These are phyloP conservation scores for Suhomyces sp. DNA, from an alignment of 805 yeast species.

Conservation along the genomic window DNA sequence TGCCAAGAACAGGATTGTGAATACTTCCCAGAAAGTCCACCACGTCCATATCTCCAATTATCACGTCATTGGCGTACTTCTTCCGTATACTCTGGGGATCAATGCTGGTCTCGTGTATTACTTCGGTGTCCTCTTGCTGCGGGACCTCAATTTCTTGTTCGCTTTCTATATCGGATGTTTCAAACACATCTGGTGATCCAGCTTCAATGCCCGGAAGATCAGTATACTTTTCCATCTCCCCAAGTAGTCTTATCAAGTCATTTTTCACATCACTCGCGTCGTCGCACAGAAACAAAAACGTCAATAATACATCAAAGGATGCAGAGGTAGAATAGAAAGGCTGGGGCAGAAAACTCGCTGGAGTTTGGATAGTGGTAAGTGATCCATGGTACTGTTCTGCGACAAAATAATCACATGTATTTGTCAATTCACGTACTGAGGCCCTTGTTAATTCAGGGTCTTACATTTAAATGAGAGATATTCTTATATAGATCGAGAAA, in stretches of 20 bases:
- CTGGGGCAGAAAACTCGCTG: too few species aligned
- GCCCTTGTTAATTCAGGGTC: too few species aligned
- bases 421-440: too few species aligned
- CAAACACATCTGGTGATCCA: constrained; percentile 37
- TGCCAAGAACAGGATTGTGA: constrained; percentile 12
- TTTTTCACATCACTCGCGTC: background rate
- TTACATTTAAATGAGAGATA: too few species aligned
- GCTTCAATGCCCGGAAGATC: constrained; percentile 14
- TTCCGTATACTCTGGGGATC: background rate
- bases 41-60: constrained; percentile 18
- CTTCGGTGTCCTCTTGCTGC: constrained; percentile 1
- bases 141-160: background rate
- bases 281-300: background rate
- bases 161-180: constrained; percentile 46
- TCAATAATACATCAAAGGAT: background rate
- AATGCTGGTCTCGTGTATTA: background rate
- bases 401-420: too few species aligned
- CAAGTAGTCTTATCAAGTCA: background rate
- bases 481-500: too few species aligned
- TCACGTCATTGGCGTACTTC: constrained; percentile 10
- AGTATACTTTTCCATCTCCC: constrained; percentile 13
- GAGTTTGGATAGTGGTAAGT: too few species aligned
- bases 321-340: too few species aligned
- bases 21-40: constrained; percentile 40
- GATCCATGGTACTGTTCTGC: too few species aligned